Evolutionary conservation across 164 flowering plant species (phyloP).

Genomic region (Vitis riparia): DNA sequence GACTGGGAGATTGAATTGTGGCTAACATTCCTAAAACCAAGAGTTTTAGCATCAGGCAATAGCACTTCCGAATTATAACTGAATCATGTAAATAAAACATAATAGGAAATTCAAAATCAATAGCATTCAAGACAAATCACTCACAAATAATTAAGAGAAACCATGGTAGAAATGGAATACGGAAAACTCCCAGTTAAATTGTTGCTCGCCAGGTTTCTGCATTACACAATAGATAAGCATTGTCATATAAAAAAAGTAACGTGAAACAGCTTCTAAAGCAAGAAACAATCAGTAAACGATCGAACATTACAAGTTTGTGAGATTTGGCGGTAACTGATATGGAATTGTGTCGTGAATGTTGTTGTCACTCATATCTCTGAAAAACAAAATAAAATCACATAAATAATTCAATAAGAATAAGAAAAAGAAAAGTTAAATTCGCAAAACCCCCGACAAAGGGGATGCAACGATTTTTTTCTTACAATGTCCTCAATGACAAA

Average conservation of each 20-base stretch:
- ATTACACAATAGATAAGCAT: constrained; percentile 13
- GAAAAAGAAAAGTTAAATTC: constrained; percentile 1
- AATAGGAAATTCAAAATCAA: not conserved
- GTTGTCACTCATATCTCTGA: constrained; percentile 89
- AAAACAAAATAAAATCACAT: constrained; percentile 5
- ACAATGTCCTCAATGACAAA: constrained; percentile 65
- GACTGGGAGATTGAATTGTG: constrained; percentile 58
- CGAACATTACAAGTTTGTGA: constrained; percentile 69
- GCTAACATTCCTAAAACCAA: constrained; percentile 70
- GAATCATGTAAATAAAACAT: not conserved
- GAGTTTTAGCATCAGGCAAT: not conserved
- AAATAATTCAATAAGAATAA: not conserved
- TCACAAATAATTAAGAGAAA: constrained; percentile 69
- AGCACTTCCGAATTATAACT: not conserved
- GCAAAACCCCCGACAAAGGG: not conserved
- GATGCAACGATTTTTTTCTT: constrained; percentile 21
- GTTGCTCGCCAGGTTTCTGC: constrained; percentile 86
- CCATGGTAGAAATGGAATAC: constrained; percentile 72
- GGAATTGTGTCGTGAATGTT: constrained; percentile 77
- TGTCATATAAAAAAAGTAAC: constrained; percentile 4
- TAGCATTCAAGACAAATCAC: constrained; percentile 28
- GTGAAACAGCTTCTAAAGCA: constrained; percentile 7
- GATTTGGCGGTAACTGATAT: constrained; percentile 86
- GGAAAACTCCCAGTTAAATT: constrained; percentile 85
- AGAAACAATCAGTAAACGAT: not conserved